A percentile compares a stretch with the other conserved stretches of the same genome.
Evolutionary conservation across 176 grass and related monocot species (phyloP).

Genomic region (Carex myosuroides): DNA sequence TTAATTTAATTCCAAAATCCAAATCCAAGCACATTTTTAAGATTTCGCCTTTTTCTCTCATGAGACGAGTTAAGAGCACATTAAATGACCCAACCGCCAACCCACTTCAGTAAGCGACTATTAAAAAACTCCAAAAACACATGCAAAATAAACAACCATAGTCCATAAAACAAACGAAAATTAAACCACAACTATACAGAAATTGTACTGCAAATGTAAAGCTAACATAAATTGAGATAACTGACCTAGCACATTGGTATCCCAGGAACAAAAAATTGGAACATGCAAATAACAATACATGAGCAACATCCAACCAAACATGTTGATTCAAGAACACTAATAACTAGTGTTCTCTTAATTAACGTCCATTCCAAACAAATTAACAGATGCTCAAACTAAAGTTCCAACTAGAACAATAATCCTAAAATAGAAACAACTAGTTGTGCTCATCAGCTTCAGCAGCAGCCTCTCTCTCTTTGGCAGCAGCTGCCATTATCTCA

Average conservation of each 20-base stretch:
- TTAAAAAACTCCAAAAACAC: not conserved
- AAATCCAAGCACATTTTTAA: not conserved
- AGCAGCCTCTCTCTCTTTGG: constrained; percentile 49
- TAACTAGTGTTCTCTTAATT: constrained; percentile 1
- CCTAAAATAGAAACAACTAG: constrained; percentile 30
- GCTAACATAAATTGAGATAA: not conserved
- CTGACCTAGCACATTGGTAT: constrained; percentile 1
- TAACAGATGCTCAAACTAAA: constrained; percentile 21
- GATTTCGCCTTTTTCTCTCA: not conserved
- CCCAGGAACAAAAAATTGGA: constrained; percentile 4
- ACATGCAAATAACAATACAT: constrained; percentile 9
- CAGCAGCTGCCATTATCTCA: constrained; percentile 79
- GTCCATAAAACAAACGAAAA: not conserved
- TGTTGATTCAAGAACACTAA: constrained; percentile 20
- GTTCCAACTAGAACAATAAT: constrained; percentile 41
- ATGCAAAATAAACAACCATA: not conserved
- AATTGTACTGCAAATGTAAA: constrained; percentile 11
- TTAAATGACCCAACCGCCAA: not conserved
- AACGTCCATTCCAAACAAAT: constrained; percentile 21
- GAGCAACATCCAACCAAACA: constrained; percentile 11
- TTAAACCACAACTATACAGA: constrained; percentile 7
- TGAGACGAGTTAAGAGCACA: not conserved
- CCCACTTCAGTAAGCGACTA: not conserved
- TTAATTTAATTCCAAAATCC: not conserved
- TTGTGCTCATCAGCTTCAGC: constrained; percentile 59